Evolutionary conservation across 371 early-diverging fungal species (phyloP).

Genomic region (Funneliformis caledonium): DNA sequence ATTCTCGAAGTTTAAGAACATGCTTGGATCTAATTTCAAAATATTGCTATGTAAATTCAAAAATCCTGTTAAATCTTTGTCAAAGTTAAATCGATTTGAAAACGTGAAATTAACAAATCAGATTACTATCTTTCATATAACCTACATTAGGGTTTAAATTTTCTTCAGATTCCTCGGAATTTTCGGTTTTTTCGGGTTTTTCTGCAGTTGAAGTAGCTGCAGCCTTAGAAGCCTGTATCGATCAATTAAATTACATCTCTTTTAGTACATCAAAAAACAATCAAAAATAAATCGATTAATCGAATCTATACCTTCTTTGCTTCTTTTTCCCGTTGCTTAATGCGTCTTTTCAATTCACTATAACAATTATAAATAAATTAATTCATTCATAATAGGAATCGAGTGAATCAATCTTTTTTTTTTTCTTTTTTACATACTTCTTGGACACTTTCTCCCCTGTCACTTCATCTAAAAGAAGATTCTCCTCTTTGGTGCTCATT

Average conservation of each 20-base stretch:
- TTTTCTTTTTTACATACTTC: conserved; percentile 59
- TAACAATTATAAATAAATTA: background rate
- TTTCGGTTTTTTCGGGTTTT: conserved; percentile 60
- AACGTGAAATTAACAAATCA: background rate
- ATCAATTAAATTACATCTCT: background rate
- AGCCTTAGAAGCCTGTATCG: conserved; percentile 59
- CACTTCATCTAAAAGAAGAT: conserved; percentile 83
- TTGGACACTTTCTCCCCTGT: conserved; percentile 97
- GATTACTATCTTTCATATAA: background rate
- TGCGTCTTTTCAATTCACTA: conserved; percentile 93
- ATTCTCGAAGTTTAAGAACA: conserved; percentile 79
- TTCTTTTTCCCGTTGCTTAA: conserved; percentile 88
- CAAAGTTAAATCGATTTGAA: background rate
- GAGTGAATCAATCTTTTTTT: conserved; percentile 1
- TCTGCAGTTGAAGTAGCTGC: conserved; percentile 55
- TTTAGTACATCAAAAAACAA: background rate
- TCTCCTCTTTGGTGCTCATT: conserved; percentile 50
- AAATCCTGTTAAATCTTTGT: background rate
- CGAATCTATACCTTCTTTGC: conserved; percentile 71
- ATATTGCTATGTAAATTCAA: conserved; percentile 73
- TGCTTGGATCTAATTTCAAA: conserved; percentile 94
- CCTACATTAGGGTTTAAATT: conserved; percentile 83
- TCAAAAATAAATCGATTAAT: background rate
- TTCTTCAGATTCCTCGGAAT: conserved; percentile 78
- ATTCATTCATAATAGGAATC: background rate